phyloP scores from a whole-genome alignment of 768 basidiomycete genomes.

The Suillus subluteus region DNA sequence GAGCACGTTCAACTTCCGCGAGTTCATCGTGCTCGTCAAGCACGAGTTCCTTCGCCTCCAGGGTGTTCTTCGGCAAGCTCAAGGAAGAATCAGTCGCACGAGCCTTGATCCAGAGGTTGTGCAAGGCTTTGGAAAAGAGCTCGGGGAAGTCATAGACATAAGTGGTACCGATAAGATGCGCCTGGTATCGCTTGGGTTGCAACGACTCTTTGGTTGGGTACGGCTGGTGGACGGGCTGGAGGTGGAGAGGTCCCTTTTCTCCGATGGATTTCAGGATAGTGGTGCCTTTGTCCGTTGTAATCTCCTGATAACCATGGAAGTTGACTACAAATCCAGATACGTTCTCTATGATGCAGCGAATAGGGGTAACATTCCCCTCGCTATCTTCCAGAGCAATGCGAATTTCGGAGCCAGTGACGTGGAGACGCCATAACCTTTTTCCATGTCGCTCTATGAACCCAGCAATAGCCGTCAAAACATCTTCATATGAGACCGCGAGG shows the following conservation, averaged over 20 bases:
- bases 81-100: slow-evolving; percentile 66
- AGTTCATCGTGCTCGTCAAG: slow-evolving; percentile 92
- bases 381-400: slow-evolving; percentile 92
- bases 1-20: slow-evolving; percentile 86
- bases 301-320: slow-evolving; percentile 97
- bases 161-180: slow-evolving; percentile 96
- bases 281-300: slow-evolving; percentile 92
- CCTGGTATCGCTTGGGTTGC: slow-evolving; percentile 98
- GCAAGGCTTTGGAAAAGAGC: slow-evolving; percentile 95
- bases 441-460: slow-evolving; percentile 99
- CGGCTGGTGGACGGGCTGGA: slow-evolving; percentile 90
- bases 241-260: slow-evolving; percentile 94
- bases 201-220: slow-evolving; percentile 98
- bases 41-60: slow-evolving; percentile 89
- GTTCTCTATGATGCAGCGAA: slow-evolving; percentile 98
- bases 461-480: slow-evolving; percentile 95
- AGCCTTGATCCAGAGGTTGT: slow-evolving; percentile 87
- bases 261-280: slow-evolving; percentile 98
- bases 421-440: slow-evolving; percentile 96
- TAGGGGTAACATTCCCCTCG: slow-evolving; percentile 93
- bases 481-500: slow-evolving; percentile 92
- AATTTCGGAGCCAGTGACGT: slow-evolving; percentile 98
- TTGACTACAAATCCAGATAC: slow-evolving; percentile 99
- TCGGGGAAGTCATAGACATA: slow-evolving; percentile 99
- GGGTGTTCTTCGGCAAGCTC: slow-evolving; percentile 72